These are phyloP conservation scores for Hyphopichia burtonii DNA, from an alignment of 1,139 yeast genomes.

Conservation along the genomic window DNA sequence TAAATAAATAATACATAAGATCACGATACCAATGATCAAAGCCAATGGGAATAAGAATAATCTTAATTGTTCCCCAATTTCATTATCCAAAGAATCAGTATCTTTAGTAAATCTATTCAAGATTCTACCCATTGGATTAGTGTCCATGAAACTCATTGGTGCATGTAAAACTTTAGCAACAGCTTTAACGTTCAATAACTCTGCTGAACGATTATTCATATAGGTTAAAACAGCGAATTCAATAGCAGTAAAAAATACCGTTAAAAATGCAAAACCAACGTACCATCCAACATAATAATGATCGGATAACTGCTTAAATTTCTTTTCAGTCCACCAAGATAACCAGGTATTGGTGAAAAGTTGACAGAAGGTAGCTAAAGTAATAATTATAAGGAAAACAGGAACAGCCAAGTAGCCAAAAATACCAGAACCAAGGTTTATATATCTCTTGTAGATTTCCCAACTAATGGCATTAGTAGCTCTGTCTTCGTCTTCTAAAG, in stretches of 20 bases:
- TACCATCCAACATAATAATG: conserved; percentile 33
- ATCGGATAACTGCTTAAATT: conserved; percentile 22
- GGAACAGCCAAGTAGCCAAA: conserved; percentile 31
- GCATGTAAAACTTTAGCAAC: conserved; percentile 39
- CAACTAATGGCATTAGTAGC: conserved; percentile 42
- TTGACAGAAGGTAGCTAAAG: conserved; percentile 38
- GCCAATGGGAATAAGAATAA: conserved; percentile 42
- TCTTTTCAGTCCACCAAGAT: conserved; percentile 35
- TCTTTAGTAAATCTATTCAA: conserved; percentile 57
- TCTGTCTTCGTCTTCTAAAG: conserved; percentile 36
- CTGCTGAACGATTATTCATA: conserved; percentile 46
- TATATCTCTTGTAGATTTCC: conserved; percentile 34
- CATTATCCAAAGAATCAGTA: conserved; percentile 48
- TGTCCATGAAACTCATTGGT: conserved; percentile 47
- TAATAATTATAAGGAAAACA: conserved; percentile 33
- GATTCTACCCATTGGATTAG: conserved; percentile 46
- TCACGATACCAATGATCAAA: conserved; percentile 39
- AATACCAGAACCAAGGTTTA: conserved; percentile 41
- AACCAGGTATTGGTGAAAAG: conserved; percentile 43
- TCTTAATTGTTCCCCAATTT: conserved; percentile 45
- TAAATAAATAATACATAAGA: conserved; percentile 43
- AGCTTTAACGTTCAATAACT: conserved; percentile 36
- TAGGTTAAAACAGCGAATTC: conserved; percentile 57
- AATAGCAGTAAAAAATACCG: conserved; percentile 47
- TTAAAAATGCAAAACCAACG: conserved; percentile 33